These are phyloP conservation scores for Aspergillus unguis DNA, from an alignment of 2,329 filamentous ascomycete genomes.

Conservation along the genomic window DNA sequence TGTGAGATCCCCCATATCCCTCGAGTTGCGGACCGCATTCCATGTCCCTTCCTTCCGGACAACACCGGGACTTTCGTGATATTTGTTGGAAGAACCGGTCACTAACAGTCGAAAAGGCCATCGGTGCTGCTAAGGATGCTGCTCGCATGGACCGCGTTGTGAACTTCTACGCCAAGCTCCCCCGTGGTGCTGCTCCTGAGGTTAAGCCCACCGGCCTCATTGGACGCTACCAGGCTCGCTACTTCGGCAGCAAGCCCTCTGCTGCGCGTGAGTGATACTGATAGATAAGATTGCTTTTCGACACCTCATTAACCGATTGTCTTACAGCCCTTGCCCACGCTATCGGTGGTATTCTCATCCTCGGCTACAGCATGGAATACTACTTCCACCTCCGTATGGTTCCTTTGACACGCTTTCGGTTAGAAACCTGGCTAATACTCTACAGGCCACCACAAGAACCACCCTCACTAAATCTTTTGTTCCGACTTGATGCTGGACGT, in stretches of 20 bases:
- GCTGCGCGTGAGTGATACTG: slow-evolving; percentile 69
- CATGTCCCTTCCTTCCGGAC: slow-evolving; percentile 20
- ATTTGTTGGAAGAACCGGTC: slow-evolving; percentile 11
- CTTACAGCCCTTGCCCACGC: slow-evolving; percentile 78
- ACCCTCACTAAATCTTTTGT: slow-evolving; percentile 72
- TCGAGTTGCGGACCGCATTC: slow-evolving; percentile 16
- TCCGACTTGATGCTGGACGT: slow-evolving; percentile 15
- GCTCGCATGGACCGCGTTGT: slow-evolving; percentile 97
- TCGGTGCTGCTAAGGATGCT: slow-evolving; percentile 92
- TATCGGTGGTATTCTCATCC: slow-evolving; percentile 69
- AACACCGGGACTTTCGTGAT: slow-evolving; percentile 9
- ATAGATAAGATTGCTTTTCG: not conserved
- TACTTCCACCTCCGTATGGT: slow-evolving; percentile 98
- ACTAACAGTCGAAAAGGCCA: slow-evolving; percentile 63
- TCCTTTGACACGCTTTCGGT: not conserved
- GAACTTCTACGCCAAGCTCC: slow-evolving; percentile 98
- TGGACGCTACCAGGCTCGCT: slow-evolving; percentile 76
- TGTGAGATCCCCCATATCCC: slow-evolving; percentile 27
- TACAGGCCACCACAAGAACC: slow-evolving; percentile 99
- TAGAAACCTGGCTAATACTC: slow-evolving; percentile 13
- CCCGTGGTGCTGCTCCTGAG: slow-evolving; percentile 84
- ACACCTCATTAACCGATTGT: slow-evolving; percentile 7
- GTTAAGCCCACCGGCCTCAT: slow-evolving; percentile 76
- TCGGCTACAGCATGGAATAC: slow-evolving; percentile 98
- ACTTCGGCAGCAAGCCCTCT: slow-evolving; percentile 94